Percentiles rank a stretch among this genome's conserved stretches.
Conservation (phyloP, 2,329 filamentous ascomycete species). For the Leptographium lundbergii region DNA sequence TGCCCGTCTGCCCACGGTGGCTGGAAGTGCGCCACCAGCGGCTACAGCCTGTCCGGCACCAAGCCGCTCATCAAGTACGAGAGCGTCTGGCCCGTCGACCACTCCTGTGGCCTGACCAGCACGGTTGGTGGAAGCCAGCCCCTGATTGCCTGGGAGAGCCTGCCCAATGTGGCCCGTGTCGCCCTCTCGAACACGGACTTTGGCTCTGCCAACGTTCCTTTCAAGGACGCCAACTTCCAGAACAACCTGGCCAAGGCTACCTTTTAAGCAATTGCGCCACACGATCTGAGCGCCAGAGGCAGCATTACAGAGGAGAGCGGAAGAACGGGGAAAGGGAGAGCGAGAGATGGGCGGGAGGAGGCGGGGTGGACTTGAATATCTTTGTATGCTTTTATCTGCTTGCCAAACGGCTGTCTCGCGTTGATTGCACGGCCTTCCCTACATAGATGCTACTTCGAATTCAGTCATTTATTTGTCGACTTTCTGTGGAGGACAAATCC, state of each 20-base stretch:
- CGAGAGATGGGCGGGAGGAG: no score
- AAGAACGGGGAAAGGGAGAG: no score
- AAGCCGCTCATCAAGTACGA: slow-evolving; percentile 21
- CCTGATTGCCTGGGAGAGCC: slow-evolving; percentile 29
- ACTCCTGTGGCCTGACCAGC: slow-evolving; percentile 12
- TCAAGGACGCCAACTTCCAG: slow-evolving; percentile 18
- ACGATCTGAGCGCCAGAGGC: no score
- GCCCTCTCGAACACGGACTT: slow-evolving; percentile 27
- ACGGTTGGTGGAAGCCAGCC: slow-evolving; percentile 23
- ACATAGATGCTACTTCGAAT: no score
- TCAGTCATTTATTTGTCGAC: no score
- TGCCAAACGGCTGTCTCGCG: no score
- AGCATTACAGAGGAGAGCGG: no score
- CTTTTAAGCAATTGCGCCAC: background rate
- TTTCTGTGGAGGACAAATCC: no score
- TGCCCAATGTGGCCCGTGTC: slow-evolving; percentile 20
- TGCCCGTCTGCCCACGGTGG: slow-evolving; percentile 23
- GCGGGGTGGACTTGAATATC: no score
- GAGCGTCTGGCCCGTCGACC: slow-evolving; percentile 19
- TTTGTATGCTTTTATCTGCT: no score
- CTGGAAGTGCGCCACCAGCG: slow-evolving; percentile 17
- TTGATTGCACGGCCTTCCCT: no score
- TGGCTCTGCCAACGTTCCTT: slow-evolving; percentile 27
- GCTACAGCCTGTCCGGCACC: slow-evolving; percentile 10
- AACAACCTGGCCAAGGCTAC: slow-evolving; percentile 10